Base-by-base conservation (phyloP, 148 eudicot genomes). In the Chenopodium suecicum region DNA sequence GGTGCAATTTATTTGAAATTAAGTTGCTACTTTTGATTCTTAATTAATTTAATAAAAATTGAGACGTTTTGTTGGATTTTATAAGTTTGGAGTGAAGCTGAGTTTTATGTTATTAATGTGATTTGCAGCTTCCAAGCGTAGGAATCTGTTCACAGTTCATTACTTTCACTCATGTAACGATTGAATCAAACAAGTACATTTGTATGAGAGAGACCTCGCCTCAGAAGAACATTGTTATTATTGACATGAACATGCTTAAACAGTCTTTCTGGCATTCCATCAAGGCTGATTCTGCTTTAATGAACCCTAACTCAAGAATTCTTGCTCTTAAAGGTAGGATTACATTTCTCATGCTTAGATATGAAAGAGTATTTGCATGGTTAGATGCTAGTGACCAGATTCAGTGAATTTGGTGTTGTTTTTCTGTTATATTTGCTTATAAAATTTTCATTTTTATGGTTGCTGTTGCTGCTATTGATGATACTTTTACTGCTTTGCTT, bases 161-260 rank as follows among this genome's bases (percentile, higher is more conserved):
- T 32, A 94, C 98, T 0, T 94, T 94, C 76, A 94, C 98, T 7
- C 94, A 94, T 85, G 98, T 93, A 19, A 94, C 98, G 0, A 94
- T 94, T 97, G 98, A 94, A 91, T 94, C 98, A 1, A 97, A 94
- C 79, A 94, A 91, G 92, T 94, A 90, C 76, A 94, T 94, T 77
- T 94, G 98, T 84, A 95, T 94, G 7, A 88, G 98, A 60, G 98
- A 94, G 90, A 94, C 98, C 0, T 78, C 98, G 29, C 98, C 98
- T 6, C 97, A 92, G 76, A 94, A 94, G 73, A 91, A 92, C 78
- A 95, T 94, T 68, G 98, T 94, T 50, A 92, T 94, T 78, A 80
- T 94, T 5, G 98, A 94, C 73, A 94, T 92, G 97, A 92, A 23
- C 75, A 90, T 94, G 98, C 98, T 97, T 20, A 89, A 48, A 74